Conservation (phyloP, 371 early-diverging fungal genomes). For the Choanephora cucurbitarum region DNA sequence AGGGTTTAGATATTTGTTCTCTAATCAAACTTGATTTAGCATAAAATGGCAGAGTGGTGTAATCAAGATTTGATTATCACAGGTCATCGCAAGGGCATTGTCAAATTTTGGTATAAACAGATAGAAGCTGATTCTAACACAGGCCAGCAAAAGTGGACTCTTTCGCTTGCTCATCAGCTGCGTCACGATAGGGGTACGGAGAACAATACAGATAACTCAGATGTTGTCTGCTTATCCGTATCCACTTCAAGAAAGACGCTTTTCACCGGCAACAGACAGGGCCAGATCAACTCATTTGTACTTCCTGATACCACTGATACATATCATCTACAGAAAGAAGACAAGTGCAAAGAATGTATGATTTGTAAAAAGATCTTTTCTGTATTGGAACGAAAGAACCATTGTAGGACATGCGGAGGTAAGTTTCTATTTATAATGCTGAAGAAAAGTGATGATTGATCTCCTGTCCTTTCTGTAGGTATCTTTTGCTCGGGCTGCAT, state of each 20-base stretch:
- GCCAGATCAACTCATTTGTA: constrained; percentile 64
- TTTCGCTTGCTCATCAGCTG: constrained; percentile 33
- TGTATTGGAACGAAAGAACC: constrained; percentile 53
- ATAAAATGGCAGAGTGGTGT: constrained; percentile 25
- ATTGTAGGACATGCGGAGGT: constrained; percentile 53
- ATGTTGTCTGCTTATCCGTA: constrained; percentile 38
- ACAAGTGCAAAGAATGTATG: constrained; percentile 60
- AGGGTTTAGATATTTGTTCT: too few species aligned
- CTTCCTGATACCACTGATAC: constrained; percentile 72
- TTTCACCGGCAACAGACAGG: constrained; percentile 63
- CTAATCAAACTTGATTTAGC: constrained; percentile 1
- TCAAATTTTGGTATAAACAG: constrained; percentile 54
- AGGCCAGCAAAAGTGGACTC: constrained; percentile 32
- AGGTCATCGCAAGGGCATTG: constrained; percentile 59
- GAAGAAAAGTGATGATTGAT: not conserved
- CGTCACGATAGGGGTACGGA: constrained; percentile 30
- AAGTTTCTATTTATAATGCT: not conserved
- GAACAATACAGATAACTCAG: constrained; percentile 20
- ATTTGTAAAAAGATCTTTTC: constrained; percentile 57
- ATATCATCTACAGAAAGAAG: constrained; percentile 63
- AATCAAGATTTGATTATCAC: constrained; percentile 54
- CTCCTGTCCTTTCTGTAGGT: constrained; percentile 12
- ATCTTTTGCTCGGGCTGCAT: constrained; percentile 38
- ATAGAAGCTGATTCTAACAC: constrained; percentile 33
- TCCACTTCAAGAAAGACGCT: constrained; percentile 55